Percentiles rank a stretch among this genome's conserved stretches.
Evolutionary conservation across 2,329 filamentous ascomycete species (phyloP).

Genomic region (Beauveria scarabaeidicola): DNA sequence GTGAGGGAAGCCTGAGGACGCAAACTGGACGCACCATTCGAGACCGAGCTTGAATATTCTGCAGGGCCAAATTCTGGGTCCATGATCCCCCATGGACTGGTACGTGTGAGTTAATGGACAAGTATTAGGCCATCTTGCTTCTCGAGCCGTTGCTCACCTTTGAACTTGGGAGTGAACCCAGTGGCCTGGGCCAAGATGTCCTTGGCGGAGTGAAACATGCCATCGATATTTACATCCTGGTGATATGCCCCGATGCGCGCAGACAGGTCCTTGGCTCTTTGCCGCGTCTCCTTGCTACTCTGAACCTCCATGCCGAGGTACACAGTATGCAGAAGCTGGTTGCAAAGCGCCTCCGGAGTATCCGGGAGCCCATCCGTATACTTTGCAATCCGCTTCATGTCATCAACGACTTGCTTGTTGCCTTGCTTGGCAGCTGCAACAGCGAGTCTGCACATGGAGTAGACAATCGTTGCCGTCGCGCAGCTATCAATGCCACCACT

Average conservation of each 20-base stretch:
- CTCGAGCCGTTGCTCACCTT: background rate
- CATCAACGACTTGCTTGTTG: conserved; percentile 18
- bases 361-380: conserved; percentile 36
- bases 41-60: conserved; percentile 58
- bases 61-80: conserved; percentile 54
- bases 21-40: conserved; percentile 39
- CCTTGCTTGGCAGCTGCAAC: conserved; percentile 38
- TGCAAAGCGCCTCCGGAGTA: conserved; percentile 46
- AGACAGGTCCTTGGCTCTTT: conserved; percentile 53
- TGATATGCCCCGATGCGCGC: conserved; percentile 63
- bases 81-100: conserved; percentile 46
- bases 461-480: conserved; percentile 37
- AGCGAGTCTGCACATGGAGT: conserved; percentile 47
- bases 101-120: background rate
- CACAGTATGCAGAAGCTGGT: conserved; percentile 31
- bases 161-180: conserved; percentile 41
- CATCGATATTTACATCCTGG: conserved; percentile 65
- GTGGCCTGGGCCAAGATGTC: conserved; percentile 50
- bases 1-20: background rate
- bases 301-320: conserved; percentile 63
- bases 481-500: conserved; percentile 50
- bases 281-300: conserved; percentile 56
- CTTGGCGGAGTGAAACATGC: conserved; percentile 51
- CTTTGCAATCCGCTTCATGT: conserved; percentile 20
- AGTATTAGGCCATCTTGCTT: background rate